Percentiles rank a stretch among this genome's conserved stretches.
Evolutionary conservation across 768 basidiomycete genomes (phyloP).

Genomic region (Pleurotus tuoliensis): DNA sequence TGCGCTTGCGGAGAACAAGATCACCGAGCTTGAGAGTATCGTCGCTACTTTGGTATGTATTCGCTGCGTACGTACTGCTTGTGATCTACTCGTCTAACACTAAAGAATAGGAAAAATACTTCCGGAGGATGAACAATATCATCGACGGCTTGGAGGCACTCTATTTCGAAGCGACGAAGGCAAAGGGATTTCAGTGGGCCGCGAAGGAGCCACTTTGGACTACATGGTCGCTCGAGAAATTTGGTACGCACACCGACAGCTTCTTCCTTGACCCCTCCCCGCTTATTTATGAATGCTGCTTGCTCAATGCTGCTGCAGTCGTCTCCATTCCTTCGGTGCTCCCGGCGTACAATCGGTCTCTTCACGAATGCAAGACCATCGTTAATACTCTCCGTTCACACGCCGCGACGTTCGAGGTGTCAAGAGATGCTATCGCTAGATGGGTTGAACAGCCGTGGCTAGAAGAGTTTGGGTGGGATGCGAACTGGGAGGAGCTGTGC

Average conservation of each 20-base stretch:
- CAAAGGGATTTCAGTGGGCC: conserved; percentile 71
- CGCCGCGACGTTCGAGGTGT: conserved; percentile 64
- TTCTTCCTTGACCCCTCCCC: neutral
- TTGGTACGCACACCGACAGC: conserved; percentile 42
- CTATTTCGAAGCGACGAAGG: conserved; percentile 64
- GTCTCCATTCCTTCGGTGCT: conserved; percentile 52
- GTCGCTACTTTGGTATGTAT: conserved; percentile 43
- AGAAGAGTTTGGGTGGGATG: conserved; percentile 63
- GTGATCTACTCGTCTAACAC: no score
- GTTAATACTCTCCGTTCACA: conserved; percentile 59
- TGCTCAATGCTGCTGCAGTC: conserved; percentile 39
- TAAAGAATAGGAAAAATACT: conserved; percentile 57
- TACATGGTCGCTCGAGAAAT: conserved; percentile 79
- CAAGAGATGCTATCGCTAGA: conserved; percentile 42
- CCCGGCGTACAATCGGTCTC: conserved; percentile 63
- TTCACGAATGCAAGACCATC: conserved; percentile 51
- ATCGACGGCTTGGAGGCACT: conserved; percentile 64
- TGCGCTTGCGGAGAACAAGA: conserved; percentile 60
- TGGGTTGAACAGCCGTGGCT: conserved; percentile 73
- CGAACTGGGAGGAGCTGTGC: conserved; percentile 34
- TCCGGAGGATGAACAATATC: conserved; percentile 58
- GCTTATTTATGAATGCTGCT: neutral
- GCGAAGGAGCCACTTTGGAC: conserved; percentile 72
- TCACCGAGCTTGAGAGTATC: conserved; percentile 55
- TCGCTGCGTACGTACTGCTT: no score